Base-by-base conservation (phyloP, 495 filamentous ascomycete species). In the Xylaria venustula region DNA sequence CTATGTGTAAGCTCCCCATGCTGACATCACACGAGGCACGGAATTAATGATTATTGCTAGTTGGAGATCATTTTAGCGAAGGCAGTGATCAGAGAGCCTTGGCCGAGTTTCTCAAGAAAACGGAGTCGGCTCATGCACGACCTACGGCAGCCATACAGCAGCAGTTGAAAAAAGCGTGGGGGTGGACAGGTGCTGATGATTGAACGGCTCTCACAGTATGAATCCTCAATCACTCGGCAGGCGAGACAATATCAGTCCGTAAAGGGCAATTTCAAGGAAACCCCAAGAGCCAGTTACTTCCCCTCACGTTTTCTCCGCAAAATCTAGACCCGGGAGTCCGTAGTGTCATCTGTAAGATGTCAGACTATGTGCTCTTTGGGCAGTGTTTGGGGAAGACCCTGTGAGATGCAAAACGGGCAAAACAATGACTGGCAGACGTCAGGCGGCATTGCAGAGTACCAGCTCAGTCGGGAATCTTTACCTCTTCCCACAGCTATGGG, bases 41-140 rank as follows among this genome's bases (percentile, higher is more conserved):
- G 23, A 22, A 56, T 19, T 54, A 11, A 61, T 48, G 17, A n/a
- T 26, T 68, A 50, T 69, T 57, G 19, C 48, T 54, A 80, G 79
- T 79, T 52, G 81, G 81, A 0, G 77, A 81, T 48, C 73, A 75
- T 54, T 83, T 82, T 47, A 53, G 63, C 26, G 67, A 74, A 9
- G 58, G 62, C n/a, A 42, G 56, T 9, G 80, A 81, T 28, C 79
- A 79, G 65, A 67, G 77, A 48, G 77, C 75, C 20, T 62, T 82
- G 32, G 53, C 81, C 11, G 66, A 73, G 14, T 68, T 81, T 7
- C 61, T 83, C 48, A 63, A 61, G 25, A 75, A 65, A 54, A 80
- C 79, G 7, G 79, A 82, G 41, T 67, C 62, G 23, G 71, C 75
- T 22, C 73, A 81, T 56, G 78, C 74, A 14, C 74, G 79, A 50